Percentiles rank a stretch among this genome's conserved stretches.
phyloP scores from a whole-genome alignment of 352 stramenopile species.

The Ophiocytium majus region DNA sequence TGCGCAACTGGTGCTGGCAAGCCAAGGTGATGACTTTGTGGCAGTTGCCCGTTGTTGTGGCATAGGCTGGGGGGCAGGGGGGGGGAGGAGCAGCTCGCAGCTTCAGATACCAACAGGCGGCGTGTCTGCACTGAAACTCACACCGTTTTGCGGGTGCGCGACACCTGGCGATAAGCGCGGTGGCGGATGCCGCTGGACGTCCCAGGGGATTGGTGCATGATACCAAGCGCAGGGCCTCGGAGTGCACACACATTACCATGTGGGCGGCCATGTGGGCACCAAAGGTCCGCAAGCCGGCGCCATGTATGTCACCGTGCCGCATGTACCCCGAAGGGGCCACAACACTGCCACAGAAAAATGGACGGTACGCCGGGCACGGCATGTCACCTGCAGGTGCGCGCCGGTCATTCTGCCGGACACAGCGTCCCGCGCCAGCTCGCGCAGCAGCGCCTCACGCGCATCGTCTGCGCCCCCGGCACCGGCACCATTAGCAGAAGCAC shows the following conservation, averaged over 20 bases:
- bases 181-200: neutral
- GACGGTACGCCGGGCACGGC: neutral
- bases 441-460: neutral
- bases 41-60: too few relatives aligned
- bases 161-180: neutral
- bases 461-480: conserved; percentile 29
- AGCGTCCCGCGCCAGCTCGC: conserved; percentile 27
- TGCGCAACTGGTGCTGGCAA: conserved; percentile 5
- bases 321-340: too few relatives aligned
- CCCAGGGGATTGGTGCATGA: neutral
- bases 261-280: too few relatives aligned
- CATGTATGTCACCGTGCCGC: too few relatives aligned
- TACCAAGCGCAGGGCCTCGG: neutral
- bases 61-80: too few relatives aligned
- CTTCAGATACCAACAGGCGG: neutral
- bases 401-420: conserved; percentile 42
- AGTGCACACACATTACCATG: neutral
- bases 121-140: neutral
- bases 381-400: conserved; percentile 32
- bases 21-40: conserved; percentile 6
- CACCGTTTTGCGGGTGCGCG: neutral
- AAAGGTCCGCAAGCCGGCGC: too few relatives aligned
- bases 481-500: too few relatives aligned
- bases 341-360: neutral
- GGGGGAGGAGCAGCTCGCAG: too few relatives aligned